Conservation (phyloP, 1,284 basidiomycete species). For the Peniophora sp. region DNA sequence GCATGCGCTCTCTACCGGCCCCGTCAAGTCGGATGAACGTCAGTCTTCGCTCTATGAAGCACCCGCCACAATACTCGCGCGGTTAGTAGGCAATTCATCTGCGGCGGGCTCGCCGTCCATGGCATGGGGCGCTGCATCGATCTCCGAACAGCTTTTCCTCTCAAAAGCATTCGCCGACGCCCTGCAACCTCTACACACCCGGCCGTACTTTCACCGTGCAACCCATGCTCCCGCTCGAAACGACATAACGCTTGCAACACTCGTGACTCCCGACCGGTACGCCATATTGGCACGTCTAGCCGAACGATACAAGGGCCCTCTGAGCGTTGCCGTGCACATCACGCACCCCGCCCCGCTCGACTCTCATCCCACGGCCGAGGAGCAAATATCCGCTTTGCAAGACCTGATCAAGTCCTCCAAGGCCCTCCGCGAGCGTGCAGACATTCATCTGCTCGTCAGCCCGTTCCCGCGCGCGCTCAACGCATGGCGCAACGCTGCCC, state of each 20-base stretch:
- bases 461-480: conserved; percentile 62
- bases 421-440: conserved; percentile 62
- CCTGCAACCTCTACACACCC: conserved; percentile 63
- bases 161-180: conserved; percentile 63
- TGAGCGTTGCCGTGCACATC: conserved; percentile 76
- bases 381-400: conserved; percentile 51
- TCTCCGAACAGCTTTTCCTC: conserved; percentile 29
- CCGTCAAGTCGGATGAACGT: conserved; percentile 4
- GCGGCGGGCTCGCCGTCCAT: not conserved
- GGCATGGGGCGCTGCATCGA: conserved; percentile 4
- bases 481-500: conserved; percentile 78
- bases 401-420: conserved; percentile 56
- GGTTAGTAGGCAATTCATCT: not conserved
- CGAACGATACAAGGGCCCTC: conserved; percentile 69
- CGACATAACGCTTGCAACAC: conserved; percentile 78
- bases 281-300: conserved; percentile 63
- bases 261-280: conserved; percentile 75
- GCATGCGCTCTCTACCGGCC: conserved; percentile 2
- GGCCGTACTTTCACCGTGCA: conserved; percentile 76
- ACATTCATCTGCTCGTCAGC: conserved; percentile 83
- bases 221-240: conserved; percentile 37
- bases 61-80: conserved; percentile 3
- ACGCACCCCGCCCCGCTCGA: conserved; percentile 20
- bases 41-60: conserved; percentile 3
- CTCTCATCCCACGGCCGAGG: conserved; percentile 14